These are phyloP conservation scores for Tulasnella sp. DNA, from an alignment of 768 basidiomycete genomes.

Conservation along the genomic window DNA sequence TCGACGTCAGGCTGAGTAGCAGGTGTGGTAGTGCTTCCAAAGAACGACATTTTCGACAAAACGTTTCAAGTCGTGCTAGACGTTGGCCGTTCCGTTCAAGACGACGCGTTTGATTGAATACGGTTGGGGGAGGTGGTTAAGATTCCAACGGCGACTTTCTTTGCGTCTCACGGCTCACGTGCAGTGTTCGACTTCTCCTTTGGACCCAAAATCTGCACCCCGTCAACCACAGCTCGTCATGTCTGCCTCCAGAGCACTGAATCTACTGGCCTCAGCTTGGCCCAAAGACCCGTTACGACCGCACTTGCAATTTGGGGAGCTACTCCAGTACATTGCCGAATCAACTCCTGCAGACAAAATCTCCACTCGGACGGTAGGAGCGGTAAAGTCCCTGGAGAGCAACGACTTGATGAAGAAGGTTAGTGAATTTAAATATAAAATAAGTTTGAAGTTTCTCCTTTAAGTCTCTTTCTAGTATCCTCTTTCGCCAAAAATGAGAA, in stretches of 20 bases:
- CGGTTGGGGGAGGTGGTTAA: neutral
- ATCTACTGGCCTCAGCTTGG: neutral
- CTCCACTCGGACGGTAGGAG: neutral
- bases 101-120: neutral
- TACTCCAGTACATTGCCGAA: neutral
- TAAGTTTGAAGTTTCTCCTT: neutral
- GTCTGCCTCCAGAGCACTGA: neutral
- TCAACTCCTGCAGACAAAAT: neutral
- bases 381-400: neutral
- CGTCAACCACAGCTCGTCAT: neutral
- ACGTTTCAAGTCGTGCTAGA: neutral
- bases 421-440: neutral
- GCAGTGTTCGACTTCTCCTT: neutral
- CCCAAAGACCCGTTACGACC: slow-evolving; percentile 3
- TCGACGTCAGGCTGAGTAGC: slow-evolving; percentile 45
- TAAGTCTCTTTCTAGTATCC: neutral
- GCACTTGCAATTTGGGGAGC: neutral
- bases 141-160: neutral
- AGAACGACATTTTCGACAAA: slow-evolving; percentile 17
- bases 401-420: slow-evolving; percentile 6
- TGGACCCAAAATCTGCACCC: neutral
- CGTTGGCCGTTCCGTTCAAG: neutral
- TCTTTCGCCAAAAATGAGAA: neutral
- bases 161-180: neutral
- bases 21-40: neutral